phyloP scores from a whole-genome alignment of 768 basidiomycete species.

The Tephrocybe rancida region DNA sequence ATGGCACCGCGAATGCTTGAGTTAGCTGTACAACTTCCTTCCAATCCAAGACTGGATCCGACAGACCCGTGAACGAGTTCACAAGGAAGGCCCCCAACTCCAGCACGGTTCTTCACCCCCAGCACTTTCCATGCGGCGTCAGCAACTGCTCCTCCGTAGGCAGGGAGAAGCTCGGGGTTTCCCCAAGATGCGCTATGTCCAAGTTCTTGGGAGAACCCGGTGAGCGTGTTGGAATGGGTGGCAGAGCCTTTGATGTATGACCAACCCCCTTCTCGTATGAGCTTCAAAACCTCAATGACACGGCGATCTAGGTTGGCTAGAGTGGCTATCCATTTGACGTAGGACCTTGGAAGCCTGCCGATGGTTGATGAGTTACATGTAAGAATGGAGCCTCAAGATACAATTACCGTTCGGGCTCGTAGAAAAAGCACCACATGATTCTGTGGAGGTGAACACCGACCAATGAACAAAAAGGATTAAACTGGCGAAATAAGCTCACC shows the following conservation, averaged over 20 bases:
- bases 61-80: slow-evolving; percentile 70
- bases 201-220: slow-evolving; percentile 51
- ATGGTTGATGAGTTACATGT: slow-evolving; percentile 1
- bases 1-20: slow-evolving; percentile 50
- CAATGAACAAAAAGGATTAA: slow-evolving; percentile 9
- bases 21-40: slow-evolving; percentile 63
- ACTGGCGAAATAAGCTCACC: slow-evolving; percentile 41
- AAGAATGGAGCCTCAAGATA: not conserved
- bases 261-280: slow-evolving; percentile 58
- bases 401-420: slow-evolving; percentile 66
- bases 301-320: slow-evolving; percentile 70
- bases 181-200: slow-evolving; percentile 67
- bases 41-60: slow-evolving; percentile 46
- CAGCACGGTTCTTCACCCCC: slow-evolving; percentile 50
- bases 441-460: slow-evolving; percentile 34
- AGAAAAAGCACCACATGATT: slow-evolving; percentile 91
- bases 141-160: slow-evolving; percentile 59
- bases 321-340: slow-evolving; percentile 78
- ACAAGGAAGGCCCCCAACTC: slow-evolving; percentile 75
- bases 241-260: slow-evolving; percentile 53
- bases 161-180: slow-evolving; percentile 59
- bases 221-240: slow-evolving; percentile 41
- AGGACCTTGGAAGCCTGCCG: slow-evolving; percentile 58
- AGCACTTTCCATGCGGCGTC: slow-evolving; percentile 56
- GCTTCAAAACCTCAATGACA: slow-evolving; percentile 54